Base-by-base conservation (phyloP, 2,329 filamentous ascomycete genomes). In the Ascochyta lentis region DNA sequence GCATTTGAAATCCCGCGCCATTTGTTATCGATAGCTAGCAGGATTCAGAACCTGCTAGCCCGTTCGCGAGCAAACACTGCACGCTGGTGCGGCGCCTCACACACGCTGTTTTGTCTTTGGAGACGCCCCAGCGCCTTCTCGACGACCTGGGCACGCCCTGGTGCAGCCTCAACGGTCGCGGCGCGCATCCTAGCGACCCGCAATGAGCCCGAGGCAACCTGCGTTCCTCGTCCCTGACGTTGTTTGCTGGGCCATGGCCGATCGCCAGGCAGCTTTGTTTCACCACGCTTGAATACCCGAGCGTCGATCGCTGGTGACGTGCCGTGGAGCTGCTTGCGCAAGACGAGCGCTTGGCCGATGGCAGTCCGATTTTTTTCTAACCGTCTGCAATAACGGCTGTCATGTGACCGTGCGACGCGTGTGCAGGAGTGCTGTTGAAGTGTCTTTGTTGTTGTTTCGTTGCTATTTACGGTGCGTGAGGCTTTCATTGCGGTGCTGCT, bases 191-290 rank as follows among this genome's bases (percentile, higher is more conserved):
- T 31, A 31, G 12, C 12, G 29, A 15, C 3, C 29, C 29, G 29
- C 29, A 31, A 15, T 31, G 12, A 4, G 12, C 29, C 48, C 48
- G 39, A 4, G 13, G n/a, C 6, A 23, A 27, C 7, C 47, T 38
- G 22, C 13, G n/a, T 34, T 15, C 38, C 39, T 16, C 29, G 24
- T 44, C 40, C 33, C 35, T 23, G 19, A 26, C 40, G 9, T 22
- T 35, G 37, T 41, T 42, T 8, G 38, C 47, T 43, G 23, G 47
- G n/a, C 10, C 19, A 49, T 34, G n/a, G 9, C 15, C 10, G 52
- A 55, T 55, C 52, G 45, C 31, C 46, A 55, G 51, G 45, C 41
- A 44, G 19, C 34, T 15, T 29, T 41, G 46, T 55, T 49, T 55
- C 45, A 49, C 43, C 16, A 26, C 12, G 19, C 7, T n/a, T 2